These are phyloP conservation scores for Cicer pinnatifidum DNA, from an alignment of 306 rosid genomes.

Conservation along the genomic window DNA sequence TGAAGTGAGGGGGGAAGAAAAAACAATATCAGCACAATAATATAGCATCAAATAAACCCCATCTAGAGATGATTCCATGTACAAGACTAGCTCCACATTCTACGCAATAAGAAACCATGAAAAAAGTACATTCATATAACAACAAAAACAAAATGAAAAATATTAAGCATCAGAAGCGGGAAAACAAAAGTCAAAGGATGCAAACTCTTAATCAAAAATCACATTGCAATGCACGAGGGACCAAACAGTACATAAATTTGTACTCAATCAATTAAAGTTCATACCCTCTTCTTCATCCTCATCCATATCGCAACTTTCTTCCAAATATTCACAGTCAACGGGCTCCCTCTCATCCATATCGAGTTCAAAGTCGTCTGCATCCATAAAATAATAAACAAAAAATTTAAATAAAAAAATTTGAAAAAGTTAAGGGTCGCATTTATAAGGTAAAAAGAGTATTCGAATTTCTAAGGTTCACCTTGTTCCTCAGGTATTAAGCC, in stretches of 20 bases:
- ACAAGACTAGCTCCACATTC: constrained; percentile 13
- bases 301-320: constrained; percentile 51
- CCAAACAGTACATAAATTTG: not conserved
- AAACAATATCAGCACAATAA: constrained; percentile 13
- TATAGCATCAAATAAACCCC: constrained; percentile 23
- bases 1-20: constrained; percentile 27
- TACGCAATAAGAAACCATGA: constrained; percentile 11
- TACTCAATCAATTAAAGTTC: constrained; percentile 21
- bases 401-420: not conserved
- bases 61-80: not conserved
- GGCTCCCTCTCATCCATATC: constrained; percentile 78
- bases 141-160: constrained; percentile 15
- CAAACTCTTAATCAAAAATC: constrained; percentile 6
- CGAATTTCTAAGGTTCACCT: constrained; percentile 55
- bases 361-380: constrained; percentile 74
- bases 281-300: constrained; percentile 91
- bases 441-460: not conserved
- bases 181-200: not conserved
- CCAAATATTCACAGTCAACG: constrained; percentile 57
- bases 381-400: constrained; percentile 29
- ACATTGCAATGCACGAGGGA: not conserved
- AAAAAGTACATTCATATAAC: not conserved
- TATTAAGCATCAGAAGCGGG: not conserved
- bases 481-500: constrained; percentile 62
- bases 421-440: constrained; percentile 37